phyloP scores from a whole-genome alignment of 139 green algal species.

The Gonium pectorale region DNA sequence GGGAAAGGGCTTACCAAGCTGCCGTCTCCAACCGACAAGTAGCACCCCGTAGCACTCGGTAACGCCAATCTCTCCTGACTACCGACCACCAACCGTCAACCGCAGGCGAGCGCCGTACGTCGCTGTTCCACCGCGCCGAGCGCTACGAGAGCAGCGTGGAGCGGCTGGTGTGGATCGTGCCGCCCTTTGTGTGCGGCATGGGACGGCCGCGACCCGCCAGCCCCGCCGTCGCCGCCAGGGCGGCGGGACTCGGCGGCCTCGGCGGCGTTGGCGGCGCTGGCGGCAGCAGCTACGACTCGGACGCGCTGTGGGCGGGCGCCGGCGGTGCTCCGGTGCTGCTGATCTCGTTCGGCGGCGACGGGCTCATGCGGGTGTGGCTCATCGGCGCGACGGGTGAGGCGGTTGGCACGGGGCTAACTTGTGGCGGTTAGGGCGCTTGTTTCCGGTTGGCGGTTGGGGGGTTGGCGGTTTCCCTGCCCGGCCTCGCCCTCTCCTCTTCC shows the following conservation, averaged over 20 bases:
- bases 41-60: too few relatives aligned
- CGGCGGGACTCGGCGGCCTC: background rate
- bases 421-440: background rate
- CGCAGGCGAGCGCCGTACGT: constrained; percentile 37
- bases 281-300: too few relatives aligned
- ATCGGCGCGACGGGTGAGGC: constrained; percentile 52
- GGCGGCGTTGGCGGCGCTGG: background rate
- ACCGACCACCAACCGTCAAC: too few relatives aligned
- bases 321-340: constrained; percentile 59
- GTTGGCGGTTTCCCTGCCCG: too few relatives aligned
- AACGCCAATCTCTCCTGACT: too few relatives aligned
- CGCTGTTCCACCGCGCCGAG: constrained; percentile 67
- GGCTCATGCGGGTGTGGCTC: constrained; percentile 76
- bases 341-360: constrained; percentile 73
- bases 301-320: too few relatives aligned
- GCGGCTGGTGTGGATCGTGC: constrained; percentile 67
- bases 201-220: background rate
- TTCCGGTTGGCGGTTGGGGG: too few relatives aligned
- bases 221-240: background rate
- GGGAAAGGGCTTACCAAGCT: too few relatives aligned
- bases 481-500: too few relatives aligned
- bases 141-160: constrained; percentile 72
- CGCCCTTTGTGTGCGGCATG: too few relatives aligned
- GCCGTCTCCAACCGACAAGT: too few relatives aligned
- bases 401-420: background rate